Evolutionary conservation across 83 land plant genomes (phyloP), one percentile per base, ranked within the genome.

Genomic region (Isoetes engelmannii): DNA sequence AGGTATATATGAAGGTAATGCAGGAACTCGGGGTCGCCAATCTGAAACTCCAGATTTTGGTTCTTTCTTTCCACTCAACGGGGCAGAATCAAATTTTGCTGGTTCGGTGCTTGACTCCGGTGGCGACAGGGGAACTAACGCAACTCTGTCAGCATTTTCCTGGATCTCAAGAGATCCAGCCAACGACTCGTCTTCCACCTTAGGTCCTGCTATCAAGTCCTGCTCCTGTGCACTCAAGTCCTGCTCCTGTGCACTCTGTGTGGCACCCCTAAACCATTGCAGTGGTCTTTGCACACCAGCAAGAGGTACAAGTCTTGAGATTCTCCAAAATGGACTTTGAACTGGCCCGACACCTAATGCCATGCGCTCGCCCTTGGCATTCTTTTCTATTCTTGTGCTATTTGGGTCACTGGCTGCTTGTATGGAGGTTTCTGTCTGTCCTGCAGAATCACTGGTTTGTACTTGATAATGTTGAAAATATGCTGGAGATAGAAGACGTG

Each of bases 401-500:
- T 8, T 70, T 48, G 49, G 51, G 7, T 70, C 49, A 58, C 15
- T 18, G 13, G 56, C 61, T 44, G 68, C 75, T 13, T 57, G 15
- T 28, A 66, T 71, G 48, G 10, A 65, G 43, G 51, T 58, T 71
- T 65, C 49, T 45, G 53, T 45, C 51, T 47, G 48, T 44, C 28
- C 72, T 53, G 48, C 70, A n/a, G 73, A 80, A 63, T 58, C 48
- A 63, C 65, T 7, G 10, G 76, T 55, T 49, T 87, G 87, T 12
- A 76, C 60, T 70, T 84, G 87, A 28, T 85, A 92, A 65, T 92
- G 98, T 67, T 87, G 89, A 72, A 92, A 92, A 83, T 92, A 92
- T 53, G 95, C 98, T 67, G 98, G 98, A 49, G 98, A 92, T 47
- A 92, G 72, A 45, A 92, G 80, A 43, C 98, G 96, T 41, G 98